Percentiles rank a stretch among this genome's conserved stretches.
phyloP scores from a whole-genome alignment of 2,329 filamentous ascomycete genomes.

The Mycosphaerella sp. region DNA sequence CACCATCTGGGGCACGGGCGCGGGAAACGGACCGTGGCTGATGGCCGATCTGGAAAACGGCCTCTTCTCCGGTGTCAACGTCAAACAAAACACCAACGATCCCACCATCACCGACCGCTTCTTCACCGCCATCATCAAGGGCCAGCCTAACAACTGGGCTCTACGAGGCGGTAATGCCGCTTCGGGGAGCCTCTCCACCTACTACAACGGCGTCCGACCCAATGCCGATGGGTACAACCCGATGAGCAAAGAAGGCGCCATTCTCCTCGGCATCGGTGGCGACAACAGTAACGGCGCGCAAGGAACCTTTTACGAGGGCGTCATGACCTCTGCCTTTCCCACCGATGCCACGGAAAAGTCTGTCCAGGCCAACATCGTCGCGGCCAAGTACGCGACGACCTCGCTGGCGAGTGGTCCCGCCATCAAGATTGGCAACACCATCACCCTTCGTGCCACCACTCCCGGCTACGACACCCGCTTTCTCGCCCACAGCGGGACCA shows the following conservation, averaged over 20 bases:
- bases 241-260: conserved; percentile 60
- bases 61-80: conserved; percentile 51
- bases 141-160: conserved; percentile 51
- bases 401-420: conserved; percentile 46
- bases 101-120: conserved; percentile 52
- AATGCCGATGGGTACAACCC: conserved; percentile 48
- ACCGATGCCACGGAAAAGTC: conserved; percentile 52
- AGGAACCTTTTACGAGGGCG: conserved; percentile 52
- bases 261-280: conserved; percentile 64
- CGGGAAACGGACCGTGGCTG: conserved; percentile 58
- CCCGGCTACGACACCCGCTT: conserved; percentile 50
- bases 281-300: conserved; percentile 56
- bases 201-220: conserved; percentile 53
- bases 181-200: conserved; percentile 51
- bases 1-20: conserved; percentile 51
- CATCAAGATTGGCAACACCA: conserved; percentile 44
- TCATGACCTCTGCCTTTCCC: conserved; percentile 58
- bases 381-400: conserved; percentile 49
- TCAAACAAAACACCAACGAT: conserved; percentile 46
- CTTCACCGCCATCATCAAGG: conserved; percentile 53
- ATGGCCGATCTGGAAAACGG: conserved; percentile 65
- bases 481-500: conserved; percentile 47
- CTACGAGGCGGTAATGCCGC: conserved; percentile 53
- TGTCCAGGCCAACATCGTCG: conserved; percentile 50
- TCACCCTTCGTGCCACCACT: conserved; percentile 53